Evolutionary conservation across 208 protist genomes (phyloP).

Genomic region (Kentomonas sorsogonicus): DNA sequence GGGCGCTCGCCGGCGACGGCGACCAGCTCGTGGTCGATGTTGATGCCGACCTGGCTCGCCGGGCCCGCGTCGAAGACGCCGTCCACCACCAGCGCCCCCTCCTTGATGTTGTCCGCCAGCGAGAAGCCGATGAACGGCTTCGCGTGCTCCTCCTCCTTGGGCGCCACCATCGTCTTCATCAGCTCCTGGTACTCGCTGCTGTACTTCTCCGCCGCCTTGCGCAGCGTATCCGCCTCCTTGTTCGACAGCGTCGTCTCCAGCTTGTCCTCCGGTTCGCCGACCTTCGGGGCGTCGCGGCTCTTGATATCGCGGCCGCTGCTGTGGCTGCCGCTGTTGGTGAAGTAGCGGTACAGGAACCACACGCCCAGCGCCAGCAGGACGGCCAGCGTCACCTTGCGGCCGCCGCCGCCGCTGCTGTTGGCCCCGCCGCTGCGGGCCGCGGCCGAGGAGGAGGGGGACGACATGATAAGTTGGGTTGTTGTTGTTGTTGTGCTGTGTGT

Average conservation of each 20-base stretch:
- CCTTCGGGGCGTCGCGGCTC: neutral
- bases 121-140: conserved; percentile 46
- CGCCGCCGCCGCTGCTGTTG: neutral
- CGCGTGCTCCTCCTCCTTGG: conserved; percentile 9
- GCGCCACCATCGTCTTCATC: conserved; percentile 19
- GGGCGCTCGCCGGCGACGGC: conserved; percentile 18
- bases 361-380: conserved; percentile 16
- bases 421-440: too few relatives aligned
- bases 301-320: neutral
- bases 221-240: conserved; percentile 12
- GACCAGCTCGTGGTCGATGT: conserved; percentile 36
- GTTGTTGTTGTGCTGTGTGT: too few relatives aligned
- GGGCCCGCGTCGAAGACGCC: conserved; percentile 35
- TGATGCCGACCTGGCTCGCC: conserved; percentile 28
- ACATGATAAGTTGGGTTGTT: too few relatives aligned
- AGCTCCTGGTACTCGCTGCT: conserved; percentile 18
- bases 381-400: conserved; percentile 6
- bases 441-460: neutral
- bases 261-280: neutral
- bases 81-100: conserved; percentile 35
- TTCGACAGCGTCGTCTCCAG: conserved; percentile 11
- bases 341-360: conserved; percentile 15
- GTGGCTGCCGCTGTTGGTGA: neutral
- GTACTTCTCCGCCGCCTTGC: conserved; percentile 19
- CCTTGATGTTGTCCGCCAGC: conserved; percentile 35